phyloP scores from a whole-genome alignment of 345 rosid species.

The Syzygium grande region DNA sequence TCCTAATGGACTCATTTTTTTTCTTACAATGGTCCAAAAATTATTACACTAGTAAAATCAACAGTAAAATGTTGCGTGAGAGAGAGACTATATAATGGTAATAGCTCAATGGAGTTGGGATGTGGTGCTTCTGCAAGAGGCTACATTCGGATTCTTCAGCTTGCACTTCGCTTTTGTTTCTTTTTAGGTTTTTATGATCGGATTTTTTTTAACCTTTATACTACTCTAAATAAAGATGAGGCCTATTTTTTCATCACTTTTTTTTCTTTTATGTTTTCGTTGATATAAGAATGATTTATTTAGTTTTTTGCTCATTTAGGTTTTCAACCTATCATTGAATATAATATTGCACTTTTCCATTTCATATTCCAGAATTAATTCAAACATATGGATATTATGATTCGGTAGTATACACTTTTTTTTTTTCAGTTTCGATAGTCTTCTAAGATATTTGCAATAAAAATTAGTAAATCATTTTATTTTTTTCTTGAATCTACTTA shows the following conservation, averaged over 20 bases:
- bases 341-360: neutral
- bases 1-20: too few species aligned
- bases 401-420: neutral
- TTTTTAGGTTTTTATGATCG: too few species aligned
- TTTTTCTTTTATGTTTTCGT: neutral
- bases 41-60: too few species aligned
- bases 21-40: too few species aligned
- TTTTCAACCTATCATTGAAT: neutral
- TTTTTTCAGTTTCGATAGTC: neutral
- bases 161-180: too few species aligned
- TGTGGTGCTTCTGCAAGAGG: too few species aligned
- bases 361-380: neutral
- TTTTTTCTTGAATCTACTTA: neutral
- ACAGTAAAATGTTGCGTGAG: too few species aligned
- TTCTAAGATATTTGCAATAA: neutral
- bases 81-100: too few species aligned
- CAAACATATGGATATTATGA: fast-evolving
- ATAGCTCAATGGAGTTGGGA: too few species aligned
- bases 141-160: too few species aligned
- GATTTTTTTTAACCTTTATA: too few species aligned
- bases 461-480: neutral
- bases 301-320: neutral
- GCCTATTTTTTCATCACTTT: neutral
- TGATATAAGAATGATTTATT: neutral
- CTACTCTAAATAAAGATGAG: neutral